phyloP scores from a whole-genome alignment of 495 filamentous ascomycete species.

The Tuber aestivum region DNA sequence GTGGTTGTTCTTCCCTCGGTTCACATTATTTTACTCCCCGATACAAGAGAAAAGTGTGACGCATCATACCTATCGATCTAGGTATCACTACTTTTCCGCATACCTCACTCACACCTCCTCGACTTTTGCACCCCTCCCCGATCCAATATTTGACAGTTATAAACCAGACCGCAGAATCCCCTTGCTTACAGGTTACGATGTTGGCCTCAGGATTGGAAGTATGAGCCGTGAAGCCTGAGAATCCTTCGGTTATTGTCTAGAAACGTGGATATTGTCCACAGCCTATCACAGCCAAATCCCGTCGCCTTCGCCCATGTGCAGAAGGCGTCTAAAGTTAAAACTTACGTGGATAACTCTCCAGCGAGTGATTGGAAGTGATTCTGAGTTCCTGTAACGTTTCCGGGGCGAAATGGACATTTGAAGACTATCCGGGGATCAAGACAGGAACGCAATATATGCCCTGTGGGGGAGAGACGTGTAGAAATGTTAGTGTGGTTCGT shows the following conservation, averaged over 20 bases:
- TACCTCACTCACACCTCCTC: background rate
- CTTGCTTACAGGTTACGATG: background rate
- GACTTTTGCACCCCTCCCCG: background rate
- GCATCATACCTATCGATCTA: background rate
- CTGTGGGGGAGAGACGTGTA: background rate
- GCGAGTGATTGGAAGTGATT: conserved; percentile 2
- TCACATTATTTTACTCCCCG: background rate
- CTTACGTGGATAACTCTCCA: background rate
- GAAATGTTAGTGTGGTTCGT: background rate
- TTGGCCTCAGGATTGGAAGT: background rate
- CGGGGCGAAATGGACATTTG: background rate
- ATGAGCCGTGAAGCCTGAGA: background rate
- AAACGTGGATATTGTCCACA: background rate
- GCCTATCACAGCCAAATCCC: background rate
- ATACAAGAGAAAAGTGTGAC: background rate
- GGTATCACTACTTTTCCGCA: background rate
- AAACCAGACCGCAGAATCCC: background rate
- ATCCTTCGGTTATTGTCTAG: background rate
- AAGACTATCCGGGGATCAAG: background rate
- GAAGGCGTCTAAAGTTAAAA: background rate
- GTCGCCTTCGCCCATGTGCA: background rate
- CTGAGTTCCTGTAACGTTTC: background rate
- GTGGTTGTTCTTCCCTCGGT: background rate
- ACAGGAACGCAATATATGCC: background rate
- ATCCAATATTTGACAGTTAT: background rate